A percentile compares a stretch with the other conserved stretches of the same genome.
Conservation (phyloP, 1,284 basidiomycete genomes). For the Tilletiopsis washingtonensis region DNA sequence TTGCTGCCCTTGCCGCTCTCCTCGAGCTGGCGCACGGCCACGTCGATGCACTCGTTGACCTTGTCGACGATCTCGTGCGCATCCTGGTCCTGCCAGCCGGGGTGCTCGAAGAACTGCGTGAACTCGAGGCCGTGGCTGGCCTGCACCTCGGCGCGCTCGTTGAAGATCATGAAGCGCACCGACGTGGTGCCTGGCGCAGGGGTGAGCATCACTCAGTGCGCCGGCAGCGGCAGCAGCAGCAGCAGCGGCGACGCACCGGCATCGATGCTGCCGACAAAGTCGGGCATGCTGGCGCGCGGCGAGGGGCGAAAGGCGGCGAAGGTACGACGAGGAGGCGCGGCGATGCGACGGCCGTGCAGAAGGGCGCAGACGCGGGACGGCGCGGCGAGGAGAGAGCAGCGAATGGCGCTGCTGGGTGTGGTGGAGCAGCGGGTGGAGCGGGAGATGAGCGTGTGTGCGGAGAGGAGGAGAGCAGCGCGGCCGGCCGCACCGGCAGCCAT, state of each 20-base stretch:
- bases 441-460: too few species aligned
- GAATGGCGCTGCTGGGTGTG: too few species aligned
- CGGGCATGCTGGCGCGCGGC: too few species aligned
- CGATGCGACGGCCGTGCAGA: too few species aligned
- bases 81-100: slow-evolving; percentile 90
- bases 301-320: too few species aligned
- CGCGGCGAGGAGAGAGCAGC: too few species aligned
- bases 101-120: slow-evolving; percentile 43
- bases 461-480: too few species aligned
- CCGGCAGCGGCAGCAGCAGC: not conserved
- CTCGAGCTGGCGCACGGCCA: slow-evolving; percentile 67
- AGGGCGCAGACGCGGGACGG: too few species aligned
- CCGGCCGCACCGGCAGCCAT: too few species aligned
- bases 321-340: too few species aligned
- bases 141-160: slow-evolving; percentile 77
- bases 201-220: not conserved
- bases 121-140: slow-evolving; percentile 66
- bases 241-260: slow-evolving; percentile 3
- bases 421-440: too few species aligned
- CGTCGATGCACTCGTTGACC: slow-evolving; percentile 69
- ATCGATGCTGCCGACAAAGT: slow-evolving; percentile 15
- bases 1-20: slow-evolving; percentile 59
- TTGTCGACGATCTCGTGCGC: slow-evolving; percentile 71
- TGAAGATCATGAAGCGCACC: slow-evolving; percentile 87
- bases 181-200: slow-evolving; percentile 55